Percentiles rank a stretch among this genome's conserved stretches.
Conservation (phyloP, 1,284 basidiomycete genomes). For the Leccinum angustisporum region DNA sequence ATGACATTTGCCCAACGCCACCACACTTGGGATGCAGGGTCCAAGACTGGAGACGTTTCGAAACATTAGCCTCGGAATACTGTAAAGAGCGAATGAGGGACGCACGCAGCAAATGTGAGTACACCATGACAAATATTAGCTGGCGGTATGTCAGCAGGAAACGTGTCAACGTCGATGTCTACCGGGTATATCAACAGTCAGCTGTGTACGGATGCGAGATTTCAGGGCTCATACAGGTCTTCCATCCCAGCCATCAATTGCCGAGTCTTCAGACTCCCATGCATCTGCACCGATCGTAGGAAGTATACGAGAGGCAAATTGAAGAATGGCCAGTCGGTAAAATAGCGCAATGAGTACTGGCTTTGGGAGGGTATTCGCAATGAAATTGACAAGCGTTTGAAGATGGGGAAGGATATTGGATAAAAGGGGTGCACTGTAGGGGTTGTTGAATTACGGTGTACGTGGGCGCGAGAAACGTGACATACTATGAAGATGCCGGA, state of each 20-base stretch:
- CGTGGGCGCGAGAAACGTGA: constrained; percentile 14
- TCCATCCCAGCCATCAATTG: constrained; percentile 65
- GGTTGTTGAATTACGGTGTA: constrained; percentile 4
- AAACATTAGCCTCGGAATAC: neutral
- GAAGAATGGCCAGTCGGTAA: constrained; percentile 82
- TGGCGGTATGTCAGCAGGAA: constrained; percentile 80
- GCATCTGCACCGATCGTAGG: constrained; percentile 80
- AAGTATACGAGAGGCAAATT: constrained; percentile 81
- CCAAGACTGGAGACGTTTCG: constrained; percentile 51
- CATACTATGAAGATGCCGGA: constrained; percentile 74
- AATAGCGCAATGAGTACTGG: constrained; percentile 82
- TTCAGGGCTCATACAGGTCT: constrained; percentile 56
- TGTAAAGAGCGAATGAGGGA: constrained; percentile 16
- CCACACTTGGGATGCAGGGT: constrained; percentile 85
- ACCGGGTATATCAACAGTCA: constrained; percentile 13
- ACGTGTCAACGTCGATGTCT: constrained; percentile 74
- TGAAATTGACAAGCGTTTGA: constrained; percentile 74
- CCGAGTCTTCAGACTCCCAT: constrained; percentile 69
- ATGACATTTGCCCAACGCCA: constrained; percentile 88
- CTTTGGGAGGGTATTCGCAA: constrained; percentile 80
- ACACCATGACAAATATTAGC: constrained; percentile 80
- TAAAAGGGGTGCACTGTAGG: constrained; percentile 63
- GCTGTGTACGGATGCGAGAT: neutral
- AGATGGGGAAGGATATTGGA: constrained; percentile 79
- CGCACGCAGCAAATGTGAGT: constrained; percentile 77